phyloP scores from a whole-genome alignment of 2,329 filamentous ascomycete genomes.

The Domatiomyces globalis region DNA sequence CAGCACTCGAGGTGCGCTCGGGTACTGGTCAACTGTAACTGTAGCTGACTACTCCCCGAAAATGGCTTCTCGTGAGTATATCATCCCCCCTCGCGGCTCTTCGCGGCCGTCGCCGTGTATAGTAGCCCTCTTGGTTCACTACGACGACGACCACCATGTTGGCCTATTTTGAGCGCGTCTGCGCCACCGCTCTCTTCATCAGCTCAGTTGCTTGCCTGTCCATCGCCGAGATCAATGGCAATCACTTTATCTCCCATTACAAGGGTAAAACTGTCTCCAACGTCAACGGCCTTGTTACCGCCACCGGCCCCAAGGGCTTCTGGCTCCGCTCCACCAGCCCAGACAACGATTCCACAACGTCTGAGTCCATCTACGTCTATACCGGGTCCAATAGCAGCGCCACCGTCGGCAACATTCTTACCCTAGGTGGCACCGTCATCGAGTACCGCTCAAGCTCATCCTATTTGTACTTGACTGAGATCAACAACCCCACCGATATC shows the following conservation, averaged over 20 bases:
- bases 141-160: not conserved
- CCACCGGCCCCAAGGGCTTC: conserved; percentile 47
- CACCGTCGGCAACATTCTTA: conserved; percentile 48
- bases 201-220: conserved; percentile 26
- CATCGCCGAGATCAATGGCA: conserved; percentile 52
- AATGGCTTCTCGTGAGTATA: not conserved
- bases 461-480: conserved; percentile 52
- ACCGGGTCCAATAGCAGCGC: conserved; percentile 25
- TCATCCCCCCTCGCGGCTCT: not conserved
- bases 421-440: conserved; percentile 41
- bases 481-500: conserved; percentile 42
- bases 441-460: conserved; percentile 44
- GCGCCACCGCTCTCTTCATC: conserved; percentile 6
- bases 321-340: conserved; percentile 49
- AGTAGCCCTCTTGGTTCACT: not conserved
- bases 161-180: not conserved
- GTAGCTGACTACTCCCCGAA: too few relatives aligned
- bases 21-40: too few relatives aligned
- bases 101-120: not conserved
- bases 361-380: conserved; percentile 54
- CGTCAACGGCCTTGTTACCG: conserved; percentile 51
- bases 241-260: conserved; percentile 49
- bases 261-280: conserved; percentile 42
- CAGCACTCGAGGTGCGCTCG: too few relatives aligned
- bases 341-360: conserved; percentile 43